phyloP scores from a whole-genome alignment of 2,329 filamentous ascomycete genomes.

The Cercospora nicotianae region DNA sequence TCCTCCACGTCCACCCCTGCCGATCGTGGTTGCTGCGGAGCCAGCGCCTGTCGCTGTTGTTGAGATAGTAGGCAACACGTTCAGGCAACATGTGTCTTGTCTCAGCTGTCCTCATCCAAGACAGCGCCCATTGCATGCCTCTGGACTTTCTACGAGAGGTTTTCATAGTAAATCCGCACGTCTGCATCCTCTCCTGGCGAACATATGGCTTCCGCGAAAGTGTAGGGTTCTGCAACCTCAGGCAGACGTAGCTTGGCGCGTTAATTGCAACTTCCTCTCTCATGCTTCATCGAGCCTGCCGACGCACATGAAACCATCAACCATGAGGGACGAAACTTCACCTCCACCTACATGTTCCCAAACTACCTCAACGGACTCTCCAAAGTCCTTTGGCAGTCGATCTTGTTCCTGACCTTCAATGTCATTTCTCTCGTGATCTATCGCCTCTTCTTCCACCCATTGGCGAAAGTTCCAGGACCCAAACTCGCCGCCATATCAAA shows the following conservation, averaged over 20 bases:
- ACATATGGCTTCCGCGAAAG: no score
- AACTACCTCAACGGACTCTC: background rate
- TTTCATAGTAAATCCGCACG: no score
- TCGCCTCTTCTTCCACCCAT: constrained; percentile 38
- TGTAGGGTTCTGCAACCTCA: background rate
- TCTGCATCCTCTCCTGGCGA: background rate
- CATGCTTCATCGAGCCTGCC: background rate
- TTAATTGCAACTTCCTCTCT: background rate
- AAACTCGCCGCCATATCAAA: constrained; percentile 36
- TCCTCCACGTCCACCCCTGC: background rate
- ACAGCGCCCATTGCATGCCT: background rate
- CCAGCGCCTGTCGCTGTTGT: background rate
- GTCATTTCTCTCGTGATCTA: constrained; percentile 22
- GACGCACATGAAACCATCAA: background rate
- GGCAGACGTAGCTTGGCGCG: background rate
- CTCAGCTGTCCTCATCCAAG: no score
- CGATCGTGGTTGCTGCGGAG: background rate
- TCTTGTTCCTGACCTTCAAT: background rate
- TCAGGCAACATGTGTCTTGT: no score
- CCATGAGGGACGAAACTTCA: background rate
- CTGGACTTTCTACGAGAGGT: background rate
- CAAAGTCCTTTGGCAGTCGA: background rate
- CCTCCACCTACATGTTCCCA: background rate
- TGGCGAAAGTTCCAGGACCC: constrained; percentile 40
- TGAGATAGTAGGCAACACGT: background rate